Evolutionary conservation across 805 yeast species (phyloP).

Genomic region (Spencermartinsiella europaea): DNA sequence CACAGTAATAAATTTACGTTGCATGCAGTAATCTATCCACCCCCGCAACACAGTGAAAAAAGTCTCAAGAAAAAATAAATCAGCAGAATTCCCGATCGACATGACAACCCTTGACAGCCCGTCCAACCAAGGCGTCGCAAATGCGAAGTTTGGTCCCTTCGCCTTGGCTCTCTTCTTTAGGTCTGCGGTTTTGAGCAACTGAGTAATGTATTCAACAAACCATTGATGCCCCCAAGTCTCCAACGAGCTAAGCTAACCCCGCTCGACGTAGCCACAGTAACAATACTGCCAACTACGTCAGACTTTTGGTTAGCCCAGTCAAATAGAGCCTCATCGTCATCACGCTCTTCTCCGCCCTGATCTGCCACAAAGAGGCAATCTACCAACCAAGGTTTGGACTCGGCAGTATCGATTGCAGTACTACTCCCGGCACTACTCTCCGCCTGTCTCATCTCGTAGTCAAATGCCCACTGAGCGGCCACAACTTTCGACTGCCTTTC

Average conservation of each 20-base stretch:
- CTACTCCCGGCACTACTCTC: neutral
- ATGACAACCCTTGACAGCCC: too few relatives aligned
- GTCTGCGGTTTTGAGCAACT: constrained; percentile 1
- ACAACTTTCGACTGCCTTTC: constrained; percentile 39
- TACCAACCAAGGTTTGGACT: constrained; percentile 13
- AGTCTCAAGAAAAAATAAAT: too few relatives aligned
- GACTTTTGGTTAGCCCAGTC: constrained; percentile 23
- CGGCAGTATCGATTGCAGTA: neutral
- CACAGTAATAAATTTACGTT: too few relatives aligned
- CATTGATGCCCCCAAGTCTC: constrained; percentile 31
- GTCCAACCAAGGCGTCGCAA: too few relatives aligned
- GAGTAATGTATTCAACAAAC: constrained; percentile 26
- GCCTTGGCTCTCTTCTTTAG: too few relatives aligned
- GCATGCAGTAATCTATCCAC: too few relatives aligned
- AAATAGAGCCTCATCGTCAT: constrained; percentile 28
- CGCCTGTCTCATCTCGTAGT: constrained; percentile 4
- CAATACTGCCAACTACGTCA: constrained; percentile 14
- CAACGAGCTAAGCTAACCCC: constrained; percentile 29
- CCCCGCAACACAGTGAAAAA: too few relatives aligned
- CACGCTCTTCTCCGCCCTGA: constrained; percentile 19
- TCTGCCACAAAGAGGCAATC: constrained; percentile 25
- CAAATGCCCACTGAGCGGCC: constrained; percentile 38
- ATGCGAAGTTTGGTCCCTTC: too few relatives aligned
- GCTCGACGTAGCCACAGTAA: constrained; percentile 28
- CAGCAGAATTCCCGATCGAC: too few relatives aligned